Conservation (phyloP, 2,329 filamentous ascomycete species). For the Anthostomella pinea region DNA sequence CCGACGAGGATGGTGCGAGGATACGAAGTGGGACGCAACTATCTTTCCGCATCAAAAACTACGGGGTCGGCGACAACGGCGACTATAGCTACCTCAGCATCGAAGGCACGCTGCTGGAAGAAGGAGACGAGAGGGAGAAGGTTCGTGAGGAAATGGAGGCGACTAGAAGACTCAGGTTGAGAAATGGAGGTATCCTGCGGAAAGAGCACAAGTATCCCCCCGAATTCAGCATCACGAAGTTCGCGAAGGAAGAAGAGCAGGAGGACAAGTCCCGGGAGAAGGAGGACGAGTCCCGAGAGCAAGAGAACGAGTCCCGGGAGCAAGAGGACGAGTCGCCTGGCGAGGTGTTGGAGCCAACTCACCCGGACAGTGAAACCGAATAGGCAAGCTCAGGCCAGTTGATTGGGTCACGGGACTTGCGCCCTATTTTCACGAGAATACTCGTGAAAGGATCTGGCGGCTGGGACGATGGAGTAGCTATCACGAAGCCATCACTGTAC, state of each 20-base stretch:
- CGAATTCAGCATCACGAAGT: slow-evolving; percentile 58
- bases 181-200: slow-evolving; percentile 32
- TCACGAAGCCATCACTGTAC: too few relatives aligned
- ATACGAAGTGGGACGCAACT: slow-evolving; percentile 63
- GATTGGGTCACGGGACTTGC: too few relatives aligned
- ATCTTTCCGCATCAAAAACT: slow-evolving; percentile 77
- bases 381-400: too few relatives aligned
- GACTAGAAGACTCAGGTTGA: slow-evolving; percentile 36
- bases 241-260: slow-evolving; percentile 45
- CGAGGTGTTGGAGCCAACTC: slow-evolving; percentile 35
- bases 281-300: too few relatives aligned
- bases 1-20: slow-evolving; percentile 65
- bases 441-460: too few relatives aligned
- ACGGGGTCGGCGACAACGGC: slow-evolving; percentile 74
- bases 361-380: slow-evolving; percentile 22
- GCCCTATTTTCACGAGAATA: too few relatives aligned
- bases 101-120: slow-evolving; percentile 79
- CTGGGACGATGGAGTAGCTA: too few relatives aligned
- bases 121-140: slow-evolving; percentile 62
- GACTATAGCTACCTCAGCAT: slow-evolving; percentile 80
- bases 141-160: slow-evolving; percentile 50
- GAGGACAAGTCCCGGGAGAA: slow-evolving; percentile 36
- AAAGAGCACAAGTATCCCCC: slow-evolving; percentile 35
- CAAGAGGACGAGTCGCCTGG: too few relatives aligned
- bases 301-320: slow-evolving; percentile 38